Evolutionary conservation across 2,329 filamentous ascomycete genomes (phyloP).

Genomic region (Cercospora berteroae): DNA sequence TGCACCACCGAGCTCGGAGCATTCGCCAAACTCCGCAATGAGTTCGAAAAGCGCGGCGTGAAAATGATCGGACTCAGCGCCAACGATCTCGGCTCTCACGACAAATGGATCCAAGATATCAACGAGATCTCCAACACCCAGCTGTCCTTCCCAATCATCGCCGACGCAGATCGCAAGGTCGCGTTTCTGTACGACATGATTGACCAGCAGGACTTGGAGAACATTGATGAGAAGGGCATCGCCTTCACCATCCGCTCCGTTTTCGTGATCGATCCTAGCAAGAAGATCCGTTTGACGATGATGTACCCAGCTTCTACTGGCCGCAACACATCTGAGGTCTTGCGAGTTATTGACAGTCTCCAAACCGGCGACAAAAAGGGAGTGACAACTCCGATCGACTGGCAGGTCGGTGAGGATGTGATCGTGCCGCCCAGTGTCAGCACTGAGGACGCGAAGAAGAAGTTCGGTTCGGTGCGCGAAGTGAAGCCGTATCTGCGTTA

Average conservation of each 20-base stretch:
- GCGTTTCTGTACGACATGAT: conserved; percentile 52
- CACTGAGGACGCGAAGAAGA: conserved; percentile 80
- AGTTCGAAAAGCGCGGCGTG: conserved; percentile 81
- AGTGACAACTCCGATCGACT: conserved; percentile 70
- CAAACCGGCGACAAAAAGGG: conserved; percentile 79
- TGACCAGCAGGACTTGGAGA: conserved; percentile 38
- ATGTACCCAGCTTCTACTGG: conserved; percentile 90
- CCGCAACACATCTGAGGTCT: conserved; percentile 56
- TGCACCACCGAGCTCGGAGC: conserved; percentile 95
- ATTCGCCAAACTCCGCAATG: conserved; percentile 82
- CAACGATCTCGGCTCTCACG: conserved; percentile 81
- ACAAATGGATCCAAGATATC: conserved; percentile 82
- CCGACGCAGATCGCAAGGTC: conserved; percentile 49
- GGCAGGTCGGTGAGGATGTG: conserved; percentile 84
- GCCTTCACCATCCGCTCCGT: conserved; percentile 94
- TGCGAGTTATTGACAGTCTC: conserved; percentile 58
- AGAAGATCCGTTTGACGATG: conserved; percentile 90
- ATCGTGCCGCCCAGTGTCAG: conserved; percentile 82
- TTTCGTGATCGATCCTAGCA: conserved; percentile 90
- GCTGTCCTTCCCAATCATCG: conserved; percentile 52
- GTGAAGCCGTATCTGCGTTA: conserved; percentile 70
- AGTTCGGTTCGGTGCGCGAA: conserved; percentile 72
- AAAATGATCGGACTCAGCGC: conserved; percentile 87
- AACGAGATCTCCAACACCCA: conserved; percentile 47
- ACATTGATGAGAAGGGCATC: conserved; percentile 50